Base-by-base conservation (phyloP, 768 basidiomycete genomes). In the Coprinellus micaceus region DNA sequence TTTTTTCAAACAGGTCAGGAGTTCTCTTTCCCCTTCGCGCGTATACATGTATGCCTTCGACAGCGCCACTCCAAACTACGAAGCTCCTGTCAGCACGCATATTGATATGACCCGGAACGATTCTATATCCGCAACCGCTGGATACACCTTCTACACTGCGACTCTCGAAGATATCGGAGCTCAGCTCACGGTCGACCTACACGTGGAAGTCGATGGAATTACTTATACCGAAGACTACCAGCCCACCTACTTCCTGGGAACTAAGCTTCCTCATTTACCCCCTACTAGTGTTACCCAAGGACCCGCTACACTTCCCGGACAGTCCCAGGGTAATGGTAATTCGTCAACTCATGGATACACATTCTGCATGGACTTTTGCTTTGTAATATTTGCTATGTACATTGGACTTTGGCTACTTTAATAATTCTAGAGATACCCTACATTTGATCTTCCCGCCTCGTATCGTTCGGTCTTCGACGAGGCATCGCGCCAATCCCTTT, bases 101-200 rank as follows among this genome's bases (percentile, higher is more conserved):
- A 29, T 57, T 7, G 58, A 58, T 10, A 40, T 61, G 28, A 37
- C 36, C 19, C 53, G 44, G 24, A 58, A 62, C 52, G 24, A 53
- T 5, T 58, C 63, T 4, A 30, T 60, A 2, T 40, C 54, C 2
- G 19, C 58, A n/a, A 43, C 48, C 22, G 51, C 47, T 15, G 61
- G 57, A 15, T 62, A 58, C 50, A 36, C 25, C 5, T 59, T 64
- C 52, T 60, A 62, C 26, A 47, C 60, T 15, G 57, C 22, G 9
- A 41, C 36, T 25, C 21, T 62, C 2, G 47, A 57, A 39, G 57
- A 56, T 40, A 15, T 39, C 5, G 59, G 58, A 13, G 22, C 54
- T 15, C 61, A 59, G 28, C 28, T 64, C 15, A 62, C 63, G n/a
- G 40, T 61, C 21, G 60, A 63, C 41, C 28, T 61, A 6, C 55